These are phyloP conservation scores for Neofusicoccum parvum DNA, from an alignment of 2,329 filamentous ascomycete species.

Conservation along the genomic window DNA sequence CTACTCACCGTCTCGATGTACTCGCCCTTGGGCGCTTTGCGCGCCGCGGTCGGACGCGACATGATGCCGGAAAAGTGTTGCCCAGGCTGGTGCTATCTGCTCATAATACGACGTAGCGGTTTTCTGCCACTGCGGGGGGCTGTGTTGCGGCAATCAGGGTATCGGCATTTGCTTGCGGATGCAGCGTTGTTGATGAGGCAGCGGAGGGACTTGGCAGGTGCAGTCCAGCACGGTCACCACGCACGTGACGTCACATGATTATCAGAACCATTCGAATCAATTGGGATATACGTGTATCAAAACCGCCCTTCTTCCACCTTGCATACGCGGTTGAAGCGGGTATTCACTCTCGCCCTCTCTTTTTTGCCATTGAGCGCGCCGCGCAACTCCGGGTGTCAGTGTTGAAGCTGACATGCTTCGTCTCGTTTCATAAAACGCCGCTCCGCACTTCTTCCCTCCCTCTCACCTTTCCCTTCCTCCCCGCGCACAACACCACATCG, in stretches of 20 bases:
- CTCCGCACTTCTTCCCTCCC: neutral
- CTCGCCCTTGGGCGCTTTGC: slow-evolving; percentile 78
- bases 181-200: neutral
- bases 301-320: neutral
- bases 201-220: neutral
- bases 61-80: slow-evolving; percentile 28
- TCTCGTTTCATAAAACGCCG: neutral
- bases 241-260: slow-evolving; percentile 9
- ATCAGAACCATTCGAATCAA: neutral
- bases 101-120: neutral
- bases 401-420: slow-evolving; percentile 14
- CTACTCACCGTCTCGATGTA: slow-evolving; percentile 89
- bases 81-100: neutral
- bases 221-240: neutral
- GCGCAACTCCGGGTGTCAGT: slow-evolving; percentile 9
- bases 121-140: neutral
- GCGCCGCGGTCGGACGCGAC: slow-evolving; percentile 44
- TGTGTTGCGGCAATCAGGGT: neutral
- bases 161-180: neutral
- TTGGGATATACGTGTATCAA: slow-evolving; percentile 1
- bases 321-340: slow-evolving; percentile 5
- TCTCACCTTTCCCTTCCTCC: neutral
- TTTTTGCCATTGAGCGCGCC: neutral
- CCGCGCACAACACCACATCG: neutral
- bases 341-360: neutral